A percentile compares a stretch with the other conserved stretches of the same genome.
phyloP scores from a whole-genome alignment of 2,329 filamentous ascomycete species.

The Atkinsonella texensis region DNA sequence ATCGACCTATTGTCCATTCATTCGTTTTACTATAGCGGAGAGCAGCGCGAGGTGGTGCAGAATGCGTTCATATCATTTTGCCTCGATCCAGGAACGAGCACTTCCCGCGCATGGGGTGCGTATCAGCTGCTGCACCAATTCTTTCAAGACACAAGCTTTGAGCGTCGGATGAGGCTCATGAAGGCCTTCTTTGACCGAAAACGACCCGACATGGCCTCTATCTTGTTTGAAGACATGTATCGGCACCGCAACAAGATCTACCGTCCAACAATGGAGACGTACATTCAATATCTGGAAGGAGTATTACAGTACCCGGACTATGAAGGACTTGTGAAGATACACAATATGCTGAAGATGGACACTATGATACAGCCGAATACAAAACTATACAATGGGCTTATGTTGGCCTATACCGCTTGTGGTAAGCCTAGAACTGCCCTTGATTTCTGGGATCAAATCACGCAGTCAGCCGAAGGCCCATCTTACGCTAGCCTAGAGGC shows the following conservation, averaged over 20 bases:
- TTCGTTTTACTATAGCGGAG: constrained; percentile 54
- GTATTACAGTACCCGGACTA: constrained; percentile 43
- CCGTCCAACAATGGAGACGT: constrained; percentile 61
- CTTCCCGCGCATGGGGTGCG: constrained; percentile 50
- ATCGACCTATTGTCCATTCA: constrained; percentile 73
- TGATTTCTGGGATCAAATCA: constrained; percentile 75
- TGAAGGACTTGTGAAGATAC: constrained; percentile 60
- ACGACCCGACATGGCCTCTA: constrained; percentile 71
- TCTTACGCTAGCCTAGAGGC: constrained; percentile 70
- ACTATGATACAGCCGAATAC: constrained; percentile 67
- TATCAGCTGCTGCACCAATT: constrained; percentile 55
- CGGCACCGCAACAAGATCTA: constrained; percentile 50
- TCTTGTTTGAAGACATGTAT: constrained; percentile 93
- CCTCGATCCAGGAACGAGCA: constrained; percentile 47
- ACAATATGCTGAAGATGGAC: constrained; percentile 94
- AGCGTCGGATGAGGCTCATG: constrained; percentile 63
- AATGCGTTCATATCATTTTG: constrained; percentile 57
- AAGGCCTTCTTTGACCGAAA: constrained; percentile 65
- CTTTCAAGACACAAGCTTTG: constrained; percentile 53
- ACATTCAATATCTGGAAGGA: constrained; percentile 66
- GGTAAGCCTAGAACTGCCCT: constrained; percentile 55
- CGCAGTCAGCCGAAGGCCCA: constrained; percentile 74
- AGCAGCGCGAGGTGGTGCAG: constrained; percentile 56
- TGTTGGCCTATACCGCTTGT: constrained; percentile 70
- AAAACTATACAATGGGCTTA: constrained; percentile 67